phyloP scores from a whole-genome alignment of 1,139 yeast species.

The Blastobotrys elegans region DNA sequence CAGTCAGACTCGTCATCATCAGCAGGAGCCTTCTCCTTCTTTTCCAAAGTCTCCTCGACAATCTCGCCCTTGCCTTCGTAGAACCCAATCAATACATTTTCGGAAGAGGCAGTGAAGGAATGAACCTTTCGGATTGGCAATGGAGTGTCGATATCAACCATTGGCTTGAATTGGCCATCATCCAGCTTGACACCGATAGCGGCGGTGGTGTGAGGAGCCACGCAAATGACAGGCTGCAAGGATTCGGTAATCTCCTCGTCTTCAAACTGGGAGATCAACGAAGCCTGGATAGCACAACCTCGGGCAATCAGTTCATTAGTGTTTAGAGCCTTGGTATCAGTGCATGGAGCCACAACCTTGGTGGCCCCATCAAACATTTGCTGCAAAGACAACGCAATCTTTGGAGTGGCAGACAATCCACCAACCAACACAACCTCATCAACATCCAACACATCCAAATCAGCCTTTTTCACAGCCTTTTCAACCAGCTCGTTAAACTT shows the following conservation, averaged over 20 bases:
- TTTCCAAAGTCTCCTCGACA: constrained; percentile 62
- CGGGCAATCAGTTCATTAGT: constrained; percentile 89
- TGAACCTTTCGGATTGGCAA: constrained; percentile 83
- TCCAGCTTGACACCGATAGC: constrained; percentile 82
- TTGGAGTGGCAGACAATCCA: constrained; percentile 91
- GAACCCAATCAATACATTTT: constrained; percentile 63
- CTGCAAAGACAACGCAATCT: constrained; percentile 71
- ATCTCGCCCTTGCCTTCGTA: constrained; percentile 82
- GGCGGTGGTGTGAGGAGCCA: constrained; percentile 80
- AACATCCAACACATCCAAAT: constrained; percentile 75
- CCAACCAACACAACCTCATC: constrained; percentile 92
- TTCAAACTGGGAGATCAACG: constrained; percentile 77
- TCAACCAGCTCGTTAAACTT: constrained; percentile 76
- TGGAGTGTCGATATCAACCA: constrained; percentile 81
- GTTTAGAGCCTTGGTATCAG: constrained; percentile 70
- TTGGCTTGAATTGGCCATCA: constrained; percentile 56
- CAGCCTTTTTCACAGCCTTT: constrained; percentile 72
- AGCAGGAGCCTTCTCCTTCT: constrained; percentile 45
- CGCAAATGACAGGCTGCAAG: constrained; percentile 76
- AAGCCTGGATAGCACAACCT: constrained; percentile 97
- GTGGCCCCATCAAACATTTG: constrained; percentile 60
- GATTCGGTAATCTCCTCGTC: constrained; percentile 83
- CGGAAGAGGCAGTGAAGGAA: constrained; percentile 53
- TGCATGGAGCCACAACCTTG: constrained; percentile 67
- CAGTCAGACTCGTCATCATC: constrained; percentile 52